phyloP scores from a whole-genome alignment of 140 eudicot species.

The Oenanthe javanica region DNA sequence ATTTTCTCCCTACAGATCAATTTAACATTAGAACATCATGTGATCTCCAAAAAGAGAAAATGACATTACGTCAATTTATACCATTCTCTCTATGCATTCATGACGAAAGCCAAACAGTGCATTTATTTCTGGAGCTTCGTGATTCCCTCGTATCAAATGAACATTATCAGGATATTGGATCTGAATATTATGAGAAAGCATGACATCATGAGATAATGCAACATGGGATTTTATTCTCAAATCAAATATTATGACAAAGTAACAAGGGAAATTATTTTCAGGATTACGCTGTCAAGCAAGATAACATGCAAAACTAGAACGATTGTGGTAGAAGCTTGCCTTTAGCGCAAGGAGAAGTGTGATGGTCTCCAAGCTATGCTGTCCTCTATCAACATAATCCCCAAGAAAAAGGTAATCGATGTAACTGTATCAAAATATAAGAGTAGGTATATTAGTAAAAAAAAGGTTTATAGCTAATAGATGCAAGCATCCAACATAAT shows the following conservation, averaged over 20 bases:
- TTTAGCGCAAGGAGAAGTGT: conserved; percentile 88
- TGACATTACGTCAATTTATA: conserved; percentile 20
- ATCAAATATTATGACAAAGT: background rate
- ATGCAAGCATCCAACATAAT: background rate
- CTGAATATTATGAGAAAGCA: conserved; percentile 30
- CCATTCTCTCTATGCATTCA: conserved; percentile 98
- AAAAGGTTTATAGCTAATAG: background rate
- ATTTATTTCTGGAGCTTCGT: conserved; percentile 96
- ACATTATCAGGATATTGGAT: conserved; percentile 87
- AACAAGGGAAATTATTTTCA: background rate
- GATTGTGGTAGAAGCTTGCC: conserved; percentile 34
- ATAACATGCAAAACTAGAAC: background rate
- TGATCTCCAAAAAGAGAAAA: background rate
- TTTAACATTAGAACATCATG: conserved; percentile 9
- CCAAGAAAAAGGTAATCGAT: conserved; percentile 94
- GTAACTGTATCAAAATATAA: conserved; percentile 47
- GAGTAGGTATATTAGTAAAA: background rate
- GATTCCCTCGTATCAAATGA: conserved; percentile 96
- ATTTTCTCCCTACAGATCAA: conserved; percentile 71
- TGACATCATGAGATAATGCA: conserved; percentile 3
- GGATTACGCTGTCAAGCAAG: background rate
- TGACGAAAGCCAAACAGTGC: conserved; percentile 94
- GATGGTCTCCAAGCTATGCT: conserved; percentile 98
- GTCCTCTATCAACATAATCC: conserved; percentile 98
- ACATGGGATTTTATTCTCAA: background rate